Percentiles rank a stretch among this genome's conserved stretches.
Conservation (phyloP, 1,284 basidiomycete genomes). For the Tilletia horrida region DNA sequence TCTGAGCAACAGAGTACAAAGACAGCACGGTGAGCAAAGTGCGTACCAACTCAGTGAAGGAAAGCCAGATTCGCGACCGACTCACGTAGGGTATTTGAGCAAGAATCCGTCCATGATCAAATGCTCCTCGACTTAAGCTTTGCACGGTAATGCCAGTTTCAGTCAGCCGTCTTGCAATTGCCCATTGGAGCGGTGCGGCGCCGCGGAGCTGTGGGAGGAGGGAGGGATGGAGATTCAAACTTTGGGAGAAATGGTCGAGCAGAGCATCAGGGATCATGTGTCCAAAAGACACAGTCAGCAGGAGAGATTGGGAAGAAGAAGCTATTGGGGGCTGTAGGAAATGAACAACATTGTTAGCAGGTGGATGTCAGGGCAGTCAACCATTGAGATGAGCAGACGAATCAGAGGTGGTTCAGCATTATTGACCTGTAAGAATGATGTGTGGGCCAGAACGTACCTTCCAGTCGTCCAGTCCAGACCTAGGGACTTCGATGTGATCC, state of each 20-base stretch:
- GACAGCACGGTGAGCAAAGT: background rate
- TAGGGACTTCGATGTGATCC: slow-evolving; percentile 31
- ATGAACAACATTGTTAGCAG: slow-evolving; percentile 23
- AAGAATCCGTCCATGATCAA: slow-evolving; percentile 60
- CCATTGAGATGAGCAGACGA: background rate
- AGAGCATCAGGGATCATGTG: slow-evolving; percentile 72
- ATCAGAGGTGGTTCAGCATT: slow-evolving; percentile 19
- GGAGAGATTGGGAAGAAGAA: slow-evolving; percentile 55
- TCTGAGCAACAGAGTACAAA: background rate
- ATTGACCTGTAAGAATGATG: no score
- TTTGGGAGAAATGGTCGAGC: slow-evolving; percentile 67
- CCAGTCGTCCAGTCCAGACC: slow-evolving; percentile 40
- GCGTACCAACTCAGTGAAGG: background rate
- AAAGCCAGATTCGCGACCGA: slow-evolving; percentile 68
- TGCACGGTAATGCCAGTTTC: slow-evolving; percentile 25
- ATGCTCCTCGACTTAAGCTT: slow-evolving; percentile 58
- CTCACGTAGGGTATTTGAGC: slow-evolving; percentile 66
- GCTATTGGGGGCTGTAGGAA: slow-evolving; percentile 25
- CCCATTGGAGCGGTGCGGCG: slow-evolving; percentile 85
- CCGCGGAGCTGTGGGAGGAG: slow-evolving; percentile 83
- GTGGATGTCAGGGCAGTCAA: slow-evolving; percentile 20
- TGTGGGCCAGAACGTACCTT: slow-evolving; percentile 28
- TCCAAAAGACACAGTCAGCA: slow-evolving; percentile 89
- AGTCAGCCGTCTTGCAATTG: slow-evolving; percentile 58
- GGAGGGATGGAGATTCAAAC: slow-evolving; percentile 91